These are phyloP conservation scores for Cicer arietinum DNA, from an alignment of 306 rosid genomes.

Conservation along the genomic window DNA sequence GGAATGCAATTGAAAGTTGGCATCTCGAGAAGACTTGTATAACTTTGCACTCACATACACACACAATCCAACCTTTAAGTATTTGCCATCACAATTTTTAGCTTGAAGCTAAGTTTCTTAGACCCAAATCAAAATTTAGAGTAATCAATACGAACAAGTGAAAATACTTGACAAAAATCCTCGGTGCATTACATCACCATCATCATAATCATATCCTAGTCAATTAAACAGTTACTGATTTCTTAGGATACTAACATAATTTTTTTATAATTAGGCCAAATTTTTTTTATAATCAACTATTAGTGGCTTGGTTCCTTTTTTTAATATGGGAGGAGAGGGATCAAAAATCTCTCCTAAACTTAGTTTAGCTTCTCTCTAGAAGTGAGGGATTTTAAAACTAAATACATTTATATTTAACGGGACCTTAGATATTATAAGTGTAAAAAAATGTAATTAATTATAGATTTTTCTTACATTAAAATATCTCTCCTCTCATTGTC, in stretches of 20 bases:
- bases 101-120: constrained; percentile 60
- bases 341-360: too few relatives aligned
- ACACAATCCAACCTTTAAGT: constrained; percentile 65
- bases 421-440: too few relatives aligned
- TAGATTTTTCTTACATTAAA: too few relatives aligned
- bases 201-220: neutral
- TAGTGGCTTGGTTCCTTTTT: too few relatives aligned
- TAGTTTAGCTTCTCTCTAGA: too few relatives aligned
- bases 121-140: constrained; percentile 23
- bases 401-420: too few relatives aligned
- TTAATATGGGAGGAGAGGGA: too few relatives aligned
- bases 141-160: neutral
- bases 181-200: neutral
- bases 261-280: constrained; percentile 2
- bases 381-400: too few relatives aligned
- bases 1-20: constrained; percentile 58
- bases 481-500: too few relatives aligned
- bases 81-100: constrained; percentile 52
- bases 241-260: neutral
- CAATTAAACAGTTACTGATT: constrained; percentile 38
- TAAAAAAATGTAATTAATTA: too few relatives aligned
- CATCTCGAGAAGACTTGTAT: constrained; percentile 61
- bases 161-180: neutral
- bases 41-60: constrained; percentile 53
- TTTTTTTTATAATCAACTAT: neutral